These are phyloP conservation scores for Ophiocordyceps australis DNA, from an alignment of 2,329 filamentous ascomycete genomes.

Conservation along the genomic window DNA sequence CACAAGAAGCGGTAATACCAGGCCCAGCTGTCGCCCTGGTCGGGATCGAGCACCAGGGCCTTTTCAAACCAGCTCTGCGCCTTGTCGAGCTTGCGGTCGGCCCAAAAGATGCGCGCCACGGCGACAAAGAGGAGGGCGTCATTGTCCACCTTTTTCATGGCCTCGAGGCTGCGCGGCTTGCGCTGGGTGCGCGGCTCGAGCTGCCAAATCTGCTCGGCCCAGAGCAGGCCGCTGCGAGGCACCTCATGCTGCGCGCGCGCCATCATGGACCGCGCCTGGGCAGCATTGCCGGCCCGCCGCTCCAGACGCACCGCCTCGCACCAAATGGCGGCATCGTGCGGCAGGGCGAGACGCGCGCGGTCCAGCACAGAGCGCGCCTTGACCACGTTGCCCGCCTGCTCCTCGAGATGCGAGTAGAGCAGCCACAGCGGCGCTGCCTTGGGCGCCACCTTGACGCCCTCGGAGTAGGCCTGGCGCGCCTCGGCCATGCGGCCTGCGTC, in stretches of 20 bases:
- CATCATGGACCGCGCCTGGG: conserved; percentile 83
- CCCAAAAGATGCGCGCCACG: conserved; percentile 92
- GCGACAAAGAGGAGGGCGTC: conserved; percentile 80
- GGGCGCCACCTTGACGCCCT: conserved; percentile 74
- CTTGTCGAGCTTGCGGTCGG: conserved; percentile 79
- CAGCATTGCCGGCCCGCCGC: conserved; percentile 63
- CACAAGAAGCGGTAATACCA: conserved; percentile 93
- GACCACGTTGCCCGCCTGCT: conserved; percentile 64
- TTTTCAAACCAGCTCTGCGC: conserved; percentile 97
- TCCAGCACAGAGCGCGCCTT: conserved; percentile 92
- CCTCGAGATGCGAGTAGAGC: conserved; percentile 74
- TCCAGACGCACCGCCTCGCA: conserved; percentile 89
- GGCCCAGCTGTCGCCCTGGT: conserved; percentile 85
- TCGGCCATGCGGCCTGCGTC: conserved; percentile 60
- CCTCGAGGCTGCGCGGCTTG: conserved; percentile 78
- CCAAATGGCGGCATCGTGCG: conserved; percentile 73
- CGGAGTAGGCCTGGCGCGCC: conserved; percentile 76
- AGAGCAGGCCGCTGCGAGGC: conserved; percentile 71
- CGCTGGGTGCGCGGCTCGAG: conserved; percentile 83
- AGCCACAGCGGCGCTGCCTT: conserved; percentile 80
- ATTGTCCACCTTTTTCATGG: conserved; percentile 92
- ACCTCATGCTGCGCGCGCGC: conserved; percentile 84
- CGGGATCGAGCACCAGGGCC: conserved; percentile 71
- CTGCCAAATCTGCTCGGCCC: conserved; percentile 91
- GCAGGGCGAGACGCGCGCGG: conserved; percentile 70